Evolutionary conservation across 495 filamentous ascomycete genomes (phyloP), one percentile per base, ranked within the genome.

Genomic region (Aspergillus olivimuriae): DNA sequence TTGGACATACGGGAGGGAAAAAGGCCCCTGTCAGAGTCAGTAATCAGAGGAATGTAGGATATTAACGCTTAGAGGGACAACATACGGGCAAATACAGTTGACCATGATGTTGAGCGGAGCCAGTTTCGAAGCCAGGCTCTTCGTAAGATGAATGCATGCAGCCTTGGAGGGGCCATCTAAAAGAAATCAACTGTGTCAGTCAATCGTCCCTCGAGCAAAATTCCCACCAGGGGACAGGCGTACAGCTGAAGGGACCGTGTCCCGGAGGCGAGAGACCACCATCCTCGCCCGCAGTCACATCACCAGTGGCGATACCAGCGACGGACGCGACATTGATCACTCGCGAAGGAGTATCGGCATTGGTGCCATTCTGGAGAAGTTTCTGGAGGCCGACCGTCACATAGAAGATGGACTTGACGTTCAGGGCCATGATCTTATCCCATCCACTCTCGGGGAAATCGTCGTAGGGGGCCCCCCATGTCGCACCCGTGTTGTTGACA

Each of bases 381-480:
- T 20, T 12, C 39, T 41, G 39, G n/a, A 41, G 39, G 2, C 39
- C 39, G 21, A 30, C 39, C 5, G 39, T 41, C 22, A 41, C 16
- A 23, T 41, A 41, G 22, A 30, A 41, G 39, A 41, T 30, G 10
- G 39, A 41, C 21, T 41, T 41, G 39, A 41, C 39, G n/a, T 41
- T 41, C 10, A 41, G 22, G 21, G 39, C 39, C 39, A 41, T 41
- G 21, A 41, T 15, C 14, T 41, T 41, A 16, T 41, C 39, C 39
- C 39, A 41, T 30, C 39, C 39, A 16, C 22, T 41, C 23, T 41
- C 39, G 11, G 39, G 39, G 39, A 41, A 41, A 18, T 41, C 39
- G 14, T 41, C 22, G 22, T 41, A 41, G 15, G 39, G 39, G 3
- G 39, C 39, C 6, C 39, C 39, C 39, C 39, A 41, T n/a, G 39